Evolutionary conservation across 139 green algal species (phyloP).

Genomic region (Dunaliella sp.): DNA sequence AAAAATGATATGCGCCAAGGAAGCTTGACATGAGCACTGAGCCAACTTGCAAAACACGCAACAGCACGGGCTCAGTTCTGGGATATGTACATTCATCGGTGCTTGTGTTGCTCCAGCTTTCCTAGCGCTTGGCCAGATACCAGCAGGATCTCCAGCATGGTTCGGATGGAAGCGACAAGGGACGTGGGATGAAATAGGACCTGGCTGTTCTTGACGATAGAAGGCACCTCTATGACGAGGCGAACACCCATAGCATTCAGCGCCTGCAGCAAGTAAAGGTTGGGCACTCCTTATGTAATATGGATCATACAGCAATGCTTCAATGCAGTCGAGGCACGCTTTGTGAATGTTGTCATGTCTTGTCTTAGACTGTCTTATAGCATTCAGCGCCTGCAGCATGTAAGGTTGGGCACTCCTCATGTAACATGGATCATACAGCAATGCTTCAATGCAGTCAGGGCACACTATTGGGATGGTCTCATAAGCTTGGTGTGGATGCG

Average conservation of each 20-base stretch:
- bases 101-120: no score
- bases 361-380: background rate
- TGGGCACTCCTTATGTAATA: background rate
- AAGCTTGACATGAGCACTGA: no score
- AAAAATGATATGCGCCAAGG: no score
- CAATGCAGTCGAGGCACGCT: background rate
- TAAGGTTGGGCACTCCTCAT: background rate
- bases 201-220: slow-evolving; percentile 15
- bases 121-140: background rate
- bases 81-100: no score
- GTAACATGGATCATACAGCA: background rate
- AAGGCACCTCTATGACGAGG: slow-evolving; percentile 68
- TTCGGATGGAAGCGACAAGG: slow-evolving; percentile 63
- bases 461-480: background rate
- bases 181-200: slow-evolving; percentile 65
- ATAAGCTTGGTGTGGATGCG: background rate
- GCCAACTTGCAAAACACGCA: no score
- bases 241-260: slow-evolving; percentile 21
- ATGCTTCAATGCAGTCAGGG: background rate
- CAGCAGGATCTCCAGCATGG: slow-evolving; percentile 34
- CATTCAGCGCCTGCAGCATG: background rate
- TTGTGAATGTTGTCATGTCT: background rate
- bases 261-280: slow-evolving; percentile 2
- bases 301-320: no score
- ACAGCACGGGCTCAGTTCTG: no score